Evolutionary conservation across 148 eudicot species (phyloP).

Genomic region (Tetragonia tetragonoides): DNA sequence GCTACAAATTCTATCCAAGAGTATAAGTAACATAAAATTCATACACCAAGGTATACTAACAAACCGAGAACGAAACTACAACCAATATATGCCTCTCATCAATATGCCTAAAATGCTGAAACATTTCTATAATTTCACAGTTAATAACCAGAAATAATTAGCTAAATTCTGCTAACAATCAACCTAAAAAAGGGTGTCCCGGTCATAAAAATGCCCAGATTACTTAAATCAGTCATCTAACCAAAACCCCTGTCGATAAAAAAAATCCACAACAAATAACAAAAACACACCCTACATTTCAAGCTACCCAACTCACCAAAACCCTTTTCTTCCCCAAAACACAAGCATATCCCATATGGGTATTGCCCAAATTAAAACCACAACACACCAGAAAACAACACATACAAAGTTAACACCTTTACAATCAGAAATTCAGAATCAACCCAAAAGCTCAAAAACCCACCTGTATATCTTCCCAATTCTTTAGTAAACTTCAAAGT

Average conservation of each 20-base stretch:
- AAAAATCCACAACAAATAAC: background rate
- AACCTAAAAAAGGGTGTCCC: no score
- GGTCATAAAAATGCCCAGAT: no score
- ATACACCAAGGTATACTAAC: background rate
- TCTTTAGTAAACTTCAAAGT: constrained; percentile 78
- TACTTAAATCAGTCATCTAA: no score
- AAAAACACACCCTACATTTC: background rate
- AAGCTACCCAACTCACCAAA: background rate
- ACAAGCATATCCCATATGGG: no score
- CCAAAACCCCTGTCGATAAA: no score
- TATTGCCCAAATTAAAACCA: background rate
- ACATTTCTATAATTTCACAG: background rate
- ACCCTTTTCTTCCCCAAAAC: background rate
- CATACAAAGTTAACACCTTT: background rate
- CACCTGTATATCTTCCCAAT: constrained; percentile 72
- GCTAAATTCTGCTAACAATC: no score
- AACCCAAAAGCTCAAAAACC: background rate
- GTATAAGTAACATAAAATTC: background rate
- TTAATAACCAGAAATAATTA: background rate
- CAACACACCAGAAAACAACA: background rate
- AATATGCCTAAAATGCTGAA: background rate
- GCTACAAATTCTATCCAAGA: background rate
- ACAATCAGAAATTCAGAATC: background rate
- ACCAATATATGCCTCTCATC: background rate
- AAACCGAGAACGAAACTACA: background rate